Conservation (phyloP, 805 yeast species). For the Torulaspora franciscae region DNA sequence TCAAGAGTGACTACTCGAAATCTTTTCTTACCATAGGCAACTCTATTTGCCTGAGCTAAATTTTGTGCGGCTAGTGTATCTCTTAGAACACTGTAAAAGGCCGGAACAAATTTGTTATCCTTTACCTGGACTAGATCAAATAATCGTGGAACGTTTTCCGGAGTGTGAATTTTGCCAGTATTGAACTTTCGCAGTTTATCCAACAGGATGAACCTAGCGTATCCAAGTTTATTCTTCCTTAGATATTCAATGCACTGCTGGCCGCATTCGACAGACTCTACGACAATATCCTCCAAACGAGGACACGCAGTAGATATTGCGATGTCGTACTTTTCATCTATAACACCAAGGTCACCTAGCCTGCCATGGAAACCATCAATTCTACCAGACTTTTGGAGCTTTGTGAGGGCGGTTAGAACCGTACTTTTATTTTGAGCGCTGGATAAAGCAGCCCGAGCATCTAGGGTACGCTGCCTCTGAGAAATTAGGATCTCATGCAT, state of each 20-base stretch:
- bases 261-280: conserved; percentile 69
- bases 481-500: conserved; percentile 51
- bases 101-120: conserved; percentile 68
- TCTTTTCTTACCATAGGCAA: conserved; percentile 78
- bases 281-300: conserved; percentile 86
- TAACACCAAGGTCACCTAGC: conserved; percentile 86
- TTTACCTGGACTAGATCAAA: conserved; percentile 75
- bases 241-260: conserved; percentile 76
- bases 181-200: conserved; percentile 66
- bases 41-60: conserved; percentile 73
- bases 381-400: conserved; percentile 74
- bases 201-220: conserved; percentile 80
- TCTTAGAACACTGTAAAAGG: conserved; percentile 80
- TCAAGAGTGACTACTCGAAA: conserved; percentile 88
- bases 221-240: conserved; percentile 77
- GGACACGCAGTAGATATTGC: conserved; percentile 96
- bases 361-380: conserved; percentile 84
- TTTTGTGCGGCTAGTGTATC: conserved; percentile 85
- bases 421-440: conserved; percentile 62
- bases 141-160: conserved; percentile 70
- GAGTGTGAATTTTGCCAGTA: conserved; percentile 56
- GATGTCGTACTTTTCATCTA: conserved; percentile 82
- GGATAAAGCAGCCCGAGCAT: conserved; percentile 56
- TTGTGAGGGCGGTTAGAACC: conserved; percentile 63
- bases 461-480: conserved; percentile 58